These are phyloP conservation scores for Monosporascus sp. DNA, from an alignment of 2,329 filamentous ascomycete genomes.

Conservation along the genomic window DNA sequence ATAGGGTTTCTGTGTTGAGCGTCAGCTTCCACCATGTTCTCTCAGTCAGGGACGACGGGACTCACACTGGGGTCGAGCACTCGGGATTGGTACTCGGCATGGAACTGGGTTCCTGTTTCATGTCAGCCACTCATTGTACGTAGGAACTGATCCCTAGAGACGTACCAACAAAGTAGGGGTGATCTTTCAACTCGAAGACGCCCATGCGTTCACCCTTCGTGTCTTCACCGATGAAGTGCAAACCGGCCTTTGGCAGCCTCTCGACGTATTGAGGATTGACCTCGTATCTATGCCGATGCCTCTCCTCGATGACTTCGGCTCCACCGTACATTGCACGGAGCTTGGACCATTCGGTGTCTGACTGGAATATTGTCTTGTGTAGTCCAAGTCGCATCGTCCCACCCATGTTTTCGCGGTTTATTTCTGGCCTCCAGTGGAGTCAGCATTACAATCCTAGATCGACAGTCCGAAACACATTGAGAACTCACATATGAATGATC, in stretches of 20 bases:
- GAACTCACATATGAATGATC: conserved; percentile 89
- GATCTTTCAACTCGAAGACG: conserved; percentile 74
- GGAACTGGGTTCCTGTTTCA: conserved; percentile 64
- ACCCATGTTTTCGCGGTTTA: conserved; percentile 54
- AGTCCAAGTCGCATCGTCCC: conserved; percentile 84
- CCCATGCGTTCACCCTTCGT: conserved; percentile 70
- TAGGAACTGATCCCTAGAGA: neutral
- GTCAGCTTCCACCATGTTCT: neutral
- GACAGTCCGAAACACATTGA: conserved; percentile 1
- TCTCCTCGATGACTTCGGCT: conserved; percentile 56
- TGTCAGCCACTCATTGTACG: neutral
- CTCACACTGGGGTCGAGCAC: conserved; percentile 56
- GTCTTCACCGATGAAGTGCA: conserved; percentile 76
- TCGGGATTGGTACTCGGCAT: conserved; percentile 77
- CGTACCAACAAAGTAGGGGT: conserved; percentile 67
- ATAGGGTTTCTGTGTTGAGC: conserved; percentile 42
- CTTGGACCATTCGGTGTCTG: conserved; percentile 70
- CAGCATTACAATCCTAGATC: no score
- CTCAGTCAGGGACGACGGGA: neutral
- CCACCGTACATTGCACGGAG: conserved; percentile 69
- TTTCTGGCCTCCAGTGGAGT: no score
- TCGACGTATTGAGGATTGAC: conserved; percentile 78
- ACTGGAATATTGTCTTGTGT: conserved; percentile 69
- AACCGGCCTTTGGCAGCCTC: conserved; percentile 59
- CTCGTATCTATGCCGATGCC: conserved; percentile 86